Conservation (phyloP, 139 green algal species). For the Coelastrella sp. region DNA sequence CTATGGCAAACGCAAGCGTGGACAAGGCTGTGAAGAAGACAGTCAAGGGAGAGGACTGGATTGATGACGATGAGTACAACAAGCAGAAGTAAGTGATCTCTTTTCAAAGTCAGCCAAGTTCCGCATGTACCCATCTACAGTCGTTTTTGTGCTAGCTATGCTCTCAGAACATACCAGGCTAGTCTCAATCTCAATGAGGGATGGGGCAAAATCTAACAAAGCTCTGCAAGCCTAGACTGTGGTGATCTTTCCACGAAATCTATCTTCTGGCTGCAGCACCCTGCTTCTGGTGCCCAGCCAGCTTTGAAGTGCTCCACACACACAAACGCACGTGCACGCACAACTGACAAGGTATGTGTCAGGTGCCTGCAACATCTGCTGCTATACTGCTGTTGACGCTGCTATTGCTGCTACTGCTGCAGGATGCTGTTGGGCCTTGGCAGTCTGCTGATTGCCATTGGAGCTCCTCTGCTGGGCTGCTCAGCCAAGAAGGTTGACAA, state of each 20-base stretch:
- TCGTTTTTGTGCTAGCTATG: no score
- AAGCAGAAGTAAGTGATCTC: not conserved
- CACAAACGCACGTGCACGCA: no score
- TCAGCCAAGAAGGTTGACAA: conserved; percentile 38
- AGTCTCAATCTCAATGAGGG: no score
- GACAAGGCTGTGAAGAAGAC: conserved; percentile 45
- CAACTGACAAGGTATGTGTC: no score
- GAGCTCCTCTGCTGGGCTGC: conserved; percentile 1
- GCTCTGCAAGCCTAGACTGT: no score
- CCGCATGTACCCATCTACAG: not conserved
- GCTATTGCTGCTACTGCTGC: not conserved
- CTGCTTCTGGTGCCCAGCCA: no score
- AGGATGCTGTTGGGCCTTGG: conserved; percentile 37
- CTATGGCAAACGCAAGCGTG: conserved; percentile 18
- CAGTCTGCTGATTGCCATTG: conserved; percentile 22
- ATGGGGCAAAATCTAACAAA: no score
- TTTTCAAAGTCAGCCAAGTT: not conserved
- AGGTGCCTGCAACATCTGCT: not conserved
- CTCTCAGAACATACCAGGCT: no score
- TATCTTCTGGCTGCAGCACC: no score
- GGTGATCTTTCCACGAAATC: no score
- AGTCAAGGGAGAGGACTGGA: conserved; percentile 31
- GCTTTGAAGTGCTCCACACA: not conserved
- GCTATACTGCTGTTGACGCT: no score
- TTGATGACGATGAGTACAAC: conserved; percentile 38